phyloP scores from a whole-genome alignment of 331 rosid species.

The Acacia concinna region DNA sequence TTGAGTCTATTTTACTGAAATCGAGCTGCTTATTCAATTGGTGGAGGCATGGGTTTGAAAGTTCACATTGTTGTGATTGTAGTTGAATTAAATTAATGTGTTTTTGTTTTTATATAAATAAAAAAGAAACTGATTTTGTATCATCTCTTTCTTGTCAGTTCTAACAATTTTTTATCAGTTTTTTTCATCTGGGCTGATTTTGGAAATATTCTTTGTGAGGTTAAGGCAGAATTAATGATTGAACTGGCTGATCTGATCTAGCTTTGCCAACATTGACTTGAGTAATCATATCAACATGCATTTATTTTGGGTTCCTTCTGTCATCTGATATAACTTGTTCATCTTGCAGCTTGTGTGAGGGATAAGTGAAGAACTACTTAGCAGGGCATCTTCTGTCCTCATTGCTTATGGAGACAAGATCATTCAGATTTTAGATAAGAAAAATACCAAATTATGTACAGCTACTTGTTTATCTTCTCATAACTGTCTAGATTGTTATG shows the following conservation, averaged over 20 bases:
- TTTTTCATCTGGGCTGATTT: background rate
- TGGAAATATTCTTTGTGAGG: background rate
- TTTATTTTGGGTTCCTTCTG: background rate
- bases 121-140: background rate
- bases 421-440: conserved; percentile 9
- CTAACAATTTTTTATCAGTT: background rate
- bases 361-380: conserved; percentile 41
- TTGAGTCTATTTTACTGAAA: background rate
- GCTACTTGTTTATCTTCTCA: conserved; percentile 1
- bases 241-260: background rate
- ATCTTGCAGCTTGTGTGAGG: conserved; percentile 48
- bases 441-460: conserved; percentile 17
- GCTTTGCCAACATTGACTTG: background rate
- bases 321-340: conserved; percentile 16
- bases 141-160: background rate
- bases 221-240: background rate
- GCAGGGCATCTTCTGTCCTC: conserved; percentile 26
- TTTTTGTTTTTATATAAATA: background rate
- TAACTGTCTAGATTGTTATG: background rate
- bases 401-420: conserved; percentile 12
- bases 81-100: background rate
- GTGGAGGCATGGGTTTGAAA: background rate
- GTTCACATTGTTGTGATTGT: background rate
- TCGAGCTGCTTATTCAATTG: background rate
- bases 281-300: background rate